Conservation (phyloP, 192 early-diverging fungal species). For the Umbelopsis sp. region DNA sequence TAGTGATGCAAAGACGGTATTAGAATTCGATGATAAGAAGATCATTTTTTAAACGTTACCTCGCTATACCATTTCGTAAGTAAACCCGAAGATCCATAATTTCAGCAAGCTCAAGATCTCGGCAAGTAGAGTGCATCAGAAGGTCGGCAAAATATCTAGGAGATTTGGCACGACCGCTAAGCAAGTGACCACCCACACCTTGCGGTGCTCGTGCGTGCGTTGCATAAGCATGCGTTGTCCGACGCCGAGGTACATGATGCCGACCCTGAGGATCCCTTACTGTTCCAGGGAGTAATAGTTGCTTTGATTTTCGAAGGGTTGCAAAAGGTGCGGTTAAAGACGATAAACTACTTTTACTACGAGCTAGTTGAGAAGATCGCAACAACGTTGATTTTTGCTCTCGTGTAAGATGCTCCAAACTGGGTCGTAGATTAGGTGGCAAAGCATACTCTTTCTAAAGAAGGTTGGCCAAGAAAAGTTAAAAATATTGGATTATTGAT, state of each 20-base stretch:
- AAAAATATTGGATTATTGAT: no score
- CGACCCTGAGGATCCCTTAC: slow-evolving; percentile 8
- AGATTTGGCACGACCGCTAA: slow-evolving; percentile 3
- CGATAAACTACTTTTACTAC: slow-evolving; percentile 22
- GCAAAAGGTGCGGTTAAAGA: slow-evolving; percentile 26
- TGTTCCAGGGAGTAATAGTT: slow-evolving; percentile 6
- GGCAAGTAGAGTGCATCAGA: slow-evolving; percentile 16
- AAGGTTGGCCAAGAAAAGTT: neutral
- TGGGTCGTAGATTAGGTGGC: slow-evolving; percentile 21
- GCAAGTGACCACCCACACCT: slow-evolving; percentile 4
- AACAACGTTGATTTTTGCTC: slow-evolving; percentile 31
- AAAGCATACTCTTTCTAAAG: slow-evolving; percentile 32
- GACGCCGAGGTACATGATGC: slow-evolving; percentile 3
- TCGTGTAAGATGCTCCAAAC: slow-evolving; percentile 23
- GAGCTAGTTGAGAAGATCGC: slow-evolving; percentile 25
- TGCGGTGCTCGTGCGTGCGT: slow-evolving; percentile 11
- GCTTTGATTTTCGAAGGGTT: slow-evolving; percentile 17
- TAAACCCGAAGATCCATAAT: slow-evolving; percentile 34
- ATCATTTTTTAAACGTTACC: neutral
- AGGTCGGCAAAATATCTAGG: slow-evolving; percentile 14
- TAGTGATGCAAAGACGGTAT: neutral
- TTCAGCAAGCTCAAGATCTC: slow-evolving; percentile 34
- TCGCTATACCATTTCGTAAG: slow-evolving; percentile 32
- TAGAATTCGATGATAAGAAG: neutral
- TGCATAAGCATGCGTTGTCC: slow-evolving; percentile 1